Percentiles rank a stretch among this genome's conserved stretches.
phyloP scores from a whole-genome alignment of 108 stramenopile genomes.

The Fragilaria radians region DNA sequence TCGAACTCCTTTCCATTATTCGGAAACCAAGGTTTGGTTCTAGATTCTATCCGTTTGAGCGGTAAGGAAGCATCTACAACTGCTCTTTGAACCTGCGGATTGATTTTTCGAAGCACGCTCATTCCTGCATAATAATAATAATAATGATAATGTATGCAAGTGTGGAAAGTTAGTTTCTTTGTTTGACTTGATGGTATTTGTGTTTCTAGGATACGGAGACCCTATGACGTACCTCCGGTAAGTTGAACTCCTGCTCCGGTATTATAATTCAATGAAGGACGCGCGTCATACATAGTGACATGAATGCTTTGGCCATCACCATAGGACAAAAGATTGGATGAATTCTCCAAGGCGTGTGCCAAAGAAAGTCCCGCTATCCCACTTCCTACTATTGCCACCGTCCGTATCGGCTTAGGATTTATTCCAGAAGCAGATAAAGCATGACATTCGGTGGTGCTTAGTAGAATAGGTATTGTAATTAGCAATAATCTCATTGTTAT shows the following conservation, averaged over 20 bases:
- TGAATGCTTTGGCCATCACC: constrained; percentile 17
- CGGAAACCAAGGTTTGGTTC: constrained; percentile 48
- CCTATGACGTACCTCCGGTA: constrained; percentile 41
- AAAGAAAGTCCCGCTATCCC: constrained; percentile 68
- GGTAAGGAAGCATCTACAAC: constrained; percentile 55
- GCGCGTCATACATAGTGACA: constrained; percentile 54
- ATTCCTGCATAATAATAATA: constrained; percentile 13
- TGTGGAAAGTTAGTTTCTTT: neutral
- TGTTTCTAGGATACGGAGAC: neutral
- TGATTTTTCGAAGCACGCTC: constrained; percentile 49
- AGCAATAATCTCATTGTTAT: no score
- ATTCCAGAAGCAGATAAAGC: neutral
- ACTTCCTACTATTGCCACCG: constrained; percentile 34
- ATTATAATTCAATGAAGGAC: constrained; percentile 27
- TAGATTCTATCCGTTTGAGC: constrained; percentile 28
- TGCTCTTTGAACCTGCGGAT: constrained; percentile 32
- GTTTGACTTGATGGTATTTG: neutral
- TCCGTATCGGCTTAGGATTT: constrained; percentile 13
- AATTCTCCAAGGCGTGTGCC: constrained; percentile 51
- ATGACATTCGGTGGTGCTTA: no score
- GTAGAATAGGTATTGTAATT: no score
- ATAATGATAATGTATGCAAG: neutral
- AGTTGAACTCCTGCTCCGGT: constrained; percentile 65
- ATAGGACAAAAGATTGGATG: neutral
- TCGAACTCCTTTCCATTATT: constrained; percentile 14